Conservation (phyloP, 23 red algal species). For the Gracilariopsis chorda region DNA sequence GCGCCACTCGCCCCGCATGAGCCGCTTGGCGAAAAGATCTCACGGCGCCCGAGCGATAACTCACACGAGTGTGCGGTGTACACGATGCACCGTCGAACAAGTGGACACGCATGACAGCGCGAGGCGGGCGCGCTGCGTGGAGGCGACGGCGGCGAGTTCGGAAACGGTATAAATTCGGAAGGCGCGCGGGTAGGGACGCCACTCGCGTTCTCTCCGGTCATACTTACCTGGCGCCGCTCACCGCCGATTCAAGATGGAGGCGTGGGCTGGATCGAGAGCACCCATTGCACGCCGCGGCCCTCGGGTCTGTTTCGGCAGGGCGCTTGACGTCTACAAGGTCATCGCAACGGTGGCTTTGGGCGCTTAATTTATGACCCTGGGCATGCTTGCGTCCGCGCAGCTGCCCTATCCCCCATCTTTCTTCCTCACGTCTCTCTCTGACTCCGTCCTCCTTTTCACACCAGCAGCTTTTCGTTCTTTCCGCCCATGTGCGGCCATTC, state of each 20-base stretch:
- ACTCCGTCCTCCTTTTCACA: too few relatives aligned
- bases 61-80: too few relatives aligned
- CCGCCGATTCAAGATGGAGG: conserved; percentile 62
- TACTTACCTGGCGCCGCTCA: conserved; percentile 67
- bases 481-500: too few relatives aligned
- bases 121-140: background rate
- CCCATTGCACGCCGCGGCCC: conserved; percentile 46
- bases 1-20: too few relatives aligned
- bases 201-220: background rate
- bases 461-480: too few relatives aligned
- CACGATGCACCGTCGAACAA: too few relatives aligned
- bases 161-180: background rate
- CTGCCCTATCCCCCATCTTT: conserved; percentile 44
- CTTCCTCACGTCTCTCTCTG: too few relatives aligned
- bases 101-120: background rate
- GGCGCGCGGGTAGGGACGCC: too few relatives aligned
- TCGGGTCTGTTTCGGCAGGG: conserved; percentile 35
- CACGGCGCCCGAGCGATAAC: too few relatives aligned
- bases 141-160: background rate
- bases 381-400: conserved; percentile 62
- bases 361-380: conserved; percentile 66
- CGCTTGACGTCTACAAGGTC: conserved; percentile 63
- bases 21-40: too few relatives aligned
- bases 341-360: conserved; percentile 51
- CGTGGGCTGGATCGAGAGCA: conserved; percentile 53